Base-by-base conservation (phyloP, 345 rosid genomes). In the Eucalyptus polybractea region DNA sequence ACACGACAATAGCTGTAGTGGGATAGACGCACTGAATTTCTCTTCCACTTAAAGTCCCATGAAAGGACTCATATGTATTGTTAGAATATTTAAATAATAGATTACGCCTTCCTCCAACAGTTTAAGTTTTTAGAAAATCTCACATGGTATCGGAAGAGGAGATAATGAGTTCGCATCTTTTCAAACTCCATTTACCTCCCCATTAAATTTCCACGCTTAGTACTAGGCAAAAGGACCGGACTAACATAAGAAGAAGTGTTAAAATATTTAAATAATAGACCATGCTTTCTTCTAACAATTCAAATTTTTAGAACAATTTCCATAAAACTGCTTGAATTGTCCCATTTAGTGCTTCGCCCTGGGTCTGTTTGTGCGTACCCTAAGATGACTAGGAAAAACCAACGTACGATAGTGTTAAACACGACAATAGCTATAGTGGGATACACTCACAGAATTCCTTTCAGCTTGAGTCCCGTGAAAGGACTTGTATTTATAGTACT, bases 131-230 rank as follows among this genome's bases (percentile, higher is more conserved):
- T 53, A 53, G 2, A 53, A 53, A 53, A 53, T 53, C 24, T 53
- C 24, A 7, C 24, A 53, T 53, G 24, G 2, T 53, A 53, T 53
- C 9, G 2, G 0, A 53, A 0, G 2, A 53, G 2, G 10, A 53
- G 24, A 19, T 53, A 7, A 53, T 7, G 5, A 53, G 10, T 53
- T 53, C 24, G 0, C 58, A 53, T 53, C 10, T 53, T 53, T 53
- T 53, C 58, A 53, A 53, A 53, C 24, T 53, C 24, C 5, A 19
- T 53, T 53, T 53, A 53, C 58, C 5, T 53, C 0, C 10, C 5
- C 58, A 53, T 53, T 53, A 19, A 19, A 53, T 53, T 53, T 53
- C 10, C 58, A 53, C 5, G 4, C 10, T 19, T 53, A 19, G 10
- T 53, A 19, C 56, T 19, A 7, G 10, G 24, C 24, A 53, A 53